phyloP scores from a whole-genome alignment of 768 basidiomycete genomes.

The Amanita phalloides region DNA sequence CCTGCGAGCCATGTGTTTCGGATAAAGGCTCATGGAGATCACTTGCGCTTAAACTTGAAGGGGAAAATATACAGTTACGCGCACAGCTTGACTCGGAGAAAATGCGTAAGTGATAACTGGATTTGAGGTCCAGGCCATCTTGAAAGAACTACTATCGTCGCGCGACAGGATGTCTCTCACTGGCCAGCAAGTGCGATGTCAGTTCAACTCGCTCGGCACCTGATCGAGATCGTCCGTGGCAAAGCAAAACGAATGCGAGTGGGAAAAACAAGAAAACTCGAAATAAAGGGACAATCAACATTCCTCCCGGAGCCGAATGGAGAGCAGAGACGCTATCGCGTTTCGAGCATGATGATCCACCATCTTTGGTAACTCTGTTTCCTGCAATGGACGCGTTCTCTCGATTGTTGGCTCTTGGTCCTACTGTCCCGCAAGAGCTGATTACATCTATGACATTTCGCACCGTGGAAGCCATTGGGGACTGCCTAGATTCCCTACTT shows the following conservation, averaged over 20 bases:
- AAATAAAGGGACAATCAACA: not conserved
- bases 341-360: not conserved
- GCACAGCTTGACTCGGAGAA: slow-evolving; percentile 29
- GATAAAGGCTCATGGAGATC: slow-evolving; percentile 25
- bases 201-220: not conserved
- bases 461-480: slow-evolving; percentile 17
- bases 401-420: slow-evolving; percentile 15
- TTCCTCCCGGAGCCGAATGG: not conserved
- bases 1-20: slow-evolving; percentile 12
- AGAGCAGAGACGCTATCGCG: not conserved
- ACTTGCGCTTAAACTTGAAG: slow-evolving; percentile 31
- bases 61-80: slow-evolving; percentile 24
- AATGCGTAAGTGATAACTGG: slow-evolving; percentile 21
- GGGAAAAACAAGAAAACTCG: not conserved
- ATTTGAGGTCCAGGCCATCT: not conserved
- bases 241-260: not conserved
- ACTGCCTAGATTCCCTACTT: slow-evolving; percentile 7
- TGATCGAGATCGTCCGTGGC: not conserved
- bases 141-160: not conserved
- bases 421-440: slow-evolving; percentile 12
- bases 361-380: slow-evolving; percentile 14
- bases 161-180: not conserved
- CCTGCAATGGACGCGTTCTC: slow-evolving; percentile 19
- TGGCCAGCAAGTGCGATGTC: not conserved
- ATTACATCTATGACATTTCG: slow-evolving; percentile 20